Evolutionary conservation across 495 filamentous ascomycete genomes (phyloP).

Genomic region (Hypoxylon lenormandii): DNA sequence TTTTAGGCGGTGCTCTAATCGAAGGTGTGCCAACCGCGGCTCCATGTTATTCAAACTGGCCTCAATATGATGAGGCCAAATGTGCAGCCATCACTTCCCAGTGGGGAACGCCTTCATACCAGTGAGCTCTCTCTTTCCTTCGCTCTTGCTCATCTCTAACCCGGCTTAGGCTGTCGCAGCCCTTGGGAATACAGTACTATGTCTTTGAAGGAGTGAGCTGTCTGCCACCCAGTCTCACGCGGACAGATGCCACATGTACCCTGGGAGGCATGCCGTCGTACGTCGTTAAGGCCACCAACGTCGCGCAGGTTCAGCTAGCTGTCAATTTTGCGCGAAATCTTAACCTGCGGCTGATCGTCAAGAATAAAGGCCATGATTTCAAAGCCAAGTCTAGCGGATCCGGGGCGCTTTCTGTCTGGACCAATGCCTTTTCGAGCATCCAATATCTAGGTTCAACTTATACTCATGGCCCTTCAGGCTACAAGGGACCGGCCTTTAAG

Average conservation of each 20-base stretch:
- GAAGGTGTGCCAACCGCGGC: slow-evolving; percentile 66
- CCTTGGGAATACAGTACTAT: slow-evolving; percentile 38
- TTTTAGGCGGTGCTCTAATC: slow-evolving; percentile 62
- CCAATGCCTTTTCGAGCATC: slow-evolving; percentile 60
- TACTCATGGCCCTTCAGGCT: slow-evolving; percentile 45
- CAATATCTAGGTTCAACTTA: slow-evolving; percentile 33
- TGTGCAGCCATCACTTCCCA: slow-evolving; percentile 54
- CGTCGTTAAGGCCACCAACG: slow-evolving; percentile 56
- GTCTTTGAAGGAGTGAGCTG: slow-evolving; percentile 40
- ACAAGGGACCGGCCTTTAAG: slow-evolving; percentile 65
- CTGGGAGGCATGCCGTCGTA: slow-evolving; percentile 67
- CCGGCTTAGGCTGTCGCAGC: slow-evolving; percentile 22
- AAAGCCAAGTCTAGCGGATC: slow-evolving; percentile 63
- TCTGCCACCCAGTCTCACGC: slow-evolving; percentile 35
- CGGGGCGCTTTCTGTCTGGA: slow-evolving; percentile 70
- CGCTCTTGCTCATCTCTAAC: slow-evolving; percentile 3
- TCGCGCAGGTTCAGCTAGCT: slow-evolving; percentile 64
- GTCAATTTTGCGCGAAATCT: slow-evolving; percentile 68
- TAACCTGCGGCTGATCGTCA: slow-evolving; percentile 68
- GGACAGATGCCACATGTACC: slow-evolving; percentile 54
- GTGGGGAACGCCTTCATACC: slow-evolving; percentile 43
- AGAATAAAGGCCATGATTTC: slow-evolving; percentile 77
- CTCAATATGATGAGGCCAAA: slow-evolving; percentile 56
- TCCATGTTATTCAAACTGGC: slow-evolving; percentile 63
- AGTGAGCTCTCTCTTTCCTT: slow-evolving; percentile 17